Evolutionary conservation across 2,329 filamentous ascomycete species (phyloP).

Genomic region (Dryadomyces sulphureus): DNA sequence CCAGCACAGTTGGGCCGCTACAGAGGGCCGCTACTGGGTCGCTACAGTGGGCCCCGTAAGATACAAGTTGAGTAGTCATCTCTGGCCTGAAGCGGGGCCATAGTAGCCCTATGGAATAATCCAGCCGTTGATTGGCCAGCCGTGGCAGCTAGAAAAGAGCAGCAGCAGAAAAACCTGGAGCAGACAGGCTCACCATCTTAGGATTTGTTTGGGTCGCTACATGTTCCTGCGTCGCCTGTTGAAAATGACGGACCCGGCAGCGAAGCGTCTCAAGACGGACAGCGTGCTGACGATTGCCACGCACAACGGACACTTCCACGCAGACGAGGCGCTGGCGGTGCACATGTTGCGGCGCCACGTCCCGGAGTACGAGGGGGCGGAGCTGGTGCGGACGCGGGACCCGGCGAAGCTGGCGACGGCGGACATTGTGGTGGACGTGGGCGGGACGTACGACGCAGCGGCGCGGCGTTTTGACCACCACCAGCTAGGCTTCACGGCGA

Average conservation of each 20-base stretch:
- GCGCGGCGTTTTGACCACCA: constrained; percentile 88
- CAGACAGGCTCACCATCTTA: neutral
- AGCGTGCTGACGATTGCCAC: constrained; percentile 62
- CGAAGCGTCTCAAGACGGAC: constrained; percentile 74
- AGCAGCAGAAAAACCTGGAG: neutral
- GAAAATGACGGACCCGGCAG: constrained; percentile 48
- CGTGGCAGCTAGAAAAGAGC: no score
- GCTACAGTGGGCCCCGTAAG: no score
- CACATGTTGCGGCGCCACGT: constrained; percentile 78
- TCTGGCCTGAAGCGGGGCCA: no score
- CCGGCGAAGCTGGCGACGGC: constrained; percentile 61
- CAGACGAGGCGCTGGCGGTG: constrained; percentile 92
- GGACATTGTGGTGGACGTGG: constrained; percentile 96
- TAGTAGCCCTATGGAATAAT: no score
- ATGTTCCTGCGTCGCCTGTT: constrained; percentile 24
- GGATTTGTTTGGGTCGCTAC: constrained; percentile 6
- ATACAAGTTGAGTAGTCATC: no score
- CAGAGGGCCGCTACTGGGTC: no score
- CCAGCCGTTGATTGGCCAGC: no score
- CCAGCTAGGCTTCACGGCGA: constrained; percentile 77
- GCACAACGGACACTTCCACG: constrained; percentile 97
- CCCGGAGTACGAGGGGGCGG: constrained; percentile 59
- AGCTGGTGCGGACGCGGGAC: constrained; percentile 78
- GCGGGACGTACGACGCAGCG: constrained; percentile 73
- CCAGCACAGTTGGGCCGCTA: no score